A percentile compares a stretch with the other conserved stretches of the same genome.
phyloP scores from a whole-genome alignment of 2,329 filamentous ascomycete species.

The Nigrospora sphaerica region DNA sequence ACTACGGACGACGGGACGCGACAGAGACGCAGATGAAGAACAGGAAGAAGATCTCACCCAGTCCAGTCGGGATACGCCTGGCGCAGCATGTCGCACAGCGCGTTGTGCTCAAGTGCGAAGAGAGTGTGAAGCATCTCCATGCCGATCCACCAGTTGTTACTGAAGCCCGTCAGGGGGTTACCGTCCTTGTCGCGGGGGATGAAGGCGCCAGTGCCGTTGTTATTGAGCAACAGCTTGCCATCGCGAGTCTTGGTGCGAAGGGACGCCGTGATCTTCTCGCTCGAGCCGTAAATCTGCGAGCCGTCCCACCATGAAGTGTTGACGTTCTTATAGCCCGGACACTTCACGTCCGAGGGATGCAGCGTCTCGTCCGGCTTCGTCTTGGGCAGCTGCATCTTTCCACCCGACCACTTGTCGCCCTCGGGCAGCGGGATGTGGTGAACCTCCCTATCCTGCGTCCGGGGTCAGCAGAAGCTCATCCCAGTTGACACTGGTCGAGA shows the following conservation, averaged over 20 bases:
- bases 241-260: constrained; percentile 26
- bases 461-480: background rate
- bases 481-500: background rate
- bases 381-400: constrained; percentile 26
- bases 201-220: constrained; percentile 24
- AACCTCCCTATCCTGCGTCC: constrained; percentile 16
- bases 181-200: constrained; percentile 30
- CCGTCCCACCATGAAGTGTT: constrained; percentile 40
- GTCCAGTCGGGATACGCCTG: constrained; percentile 27
- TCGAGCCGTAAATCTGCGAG: constrained; percentile 37
- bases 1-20: background rate
- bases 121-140: constrained; percentile 38
- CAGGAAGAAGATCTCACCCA: constrained; percentile 4
- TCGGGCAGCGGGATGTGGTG: constrained; percentile 25
- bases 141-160: constrained; percentile 38
- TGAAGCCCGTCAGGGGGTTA: constrained; percentile 32
- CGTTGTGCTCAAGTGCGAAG: constrained; percentile 38
- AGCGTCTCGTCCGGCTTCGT: constrained; percentile 26
- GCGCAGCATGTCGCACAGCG: constrained; percentile 30
- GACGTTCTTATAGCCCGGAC: constrained; percentile 32
- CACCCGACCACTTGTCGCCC: constrained; percentile 25
- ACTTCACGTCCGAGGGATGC: constrained; percentile 25
- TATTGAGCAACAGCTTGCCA: constrained; percentile 30
- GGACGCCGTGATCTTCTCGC: constrained; percentile 24
- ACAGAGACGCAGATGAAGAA: no score